A percentile compares a stretch with the other conserved stretches of the same genome.
phyloP scores from a whole-genome alignment of 78 protist genomes.

The Dictyostelium firmibasis region DNA sequence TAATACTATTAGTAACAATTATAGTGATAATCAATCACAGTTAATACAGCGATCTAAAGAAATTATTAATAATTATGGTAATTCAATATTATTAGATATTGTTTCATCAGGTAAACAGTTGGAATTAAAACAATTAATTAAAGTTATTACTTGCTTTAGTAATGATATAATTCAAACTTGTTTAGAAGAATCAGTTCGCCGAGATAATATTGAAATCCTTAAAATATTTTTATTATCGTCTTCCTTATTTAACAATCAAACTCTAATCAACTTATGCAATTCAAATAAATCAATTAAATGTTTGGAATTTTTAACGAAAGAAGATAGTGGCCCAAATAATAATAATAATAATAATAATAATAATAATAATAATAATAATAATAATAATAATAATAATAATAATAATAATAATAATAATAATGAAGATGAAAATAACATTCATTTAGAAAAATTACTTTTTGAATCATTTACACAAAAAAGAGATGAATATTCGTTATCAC shows the following conservation, averaged over 20 bases:
- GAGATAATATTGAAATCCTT: not conserved
- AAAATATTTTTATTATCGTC: not conserved
- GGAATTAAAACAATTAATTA: not conserved
- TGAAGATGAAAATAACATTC: not conserved
- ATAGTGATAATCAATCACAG: not conserved
- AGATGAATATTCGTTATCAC: not conserved
- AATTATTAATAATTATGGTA: not conserved
- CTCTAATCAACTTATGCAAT: not conserved
- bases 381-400: not conserved
- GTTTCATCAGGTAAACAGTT: not conserved
- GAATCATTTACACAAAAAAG: not conserved
- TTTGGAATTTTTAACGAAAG: not conserved
- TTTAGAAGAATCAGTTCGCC: not conserved
- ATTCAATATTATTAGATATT: not conserved
- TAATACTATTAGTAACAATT: not conserved
- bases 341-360: not conserved
- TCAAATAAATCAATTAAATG: not conserved
- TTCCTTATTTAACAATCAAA: not conserved
- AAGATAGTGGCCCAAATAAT: not conserved
- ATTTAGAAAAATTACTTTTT: not conserved
- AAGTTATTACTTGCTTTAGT: not conserved
- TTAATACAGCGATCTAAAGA: not conserved
- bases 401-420: not conserved
- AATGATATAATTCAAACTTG: not conserved
- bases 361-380: not conserved